Conservation (phyloP, 2,329 filamentous ascomycete species). For the Ascochyta pisi region DNA sequence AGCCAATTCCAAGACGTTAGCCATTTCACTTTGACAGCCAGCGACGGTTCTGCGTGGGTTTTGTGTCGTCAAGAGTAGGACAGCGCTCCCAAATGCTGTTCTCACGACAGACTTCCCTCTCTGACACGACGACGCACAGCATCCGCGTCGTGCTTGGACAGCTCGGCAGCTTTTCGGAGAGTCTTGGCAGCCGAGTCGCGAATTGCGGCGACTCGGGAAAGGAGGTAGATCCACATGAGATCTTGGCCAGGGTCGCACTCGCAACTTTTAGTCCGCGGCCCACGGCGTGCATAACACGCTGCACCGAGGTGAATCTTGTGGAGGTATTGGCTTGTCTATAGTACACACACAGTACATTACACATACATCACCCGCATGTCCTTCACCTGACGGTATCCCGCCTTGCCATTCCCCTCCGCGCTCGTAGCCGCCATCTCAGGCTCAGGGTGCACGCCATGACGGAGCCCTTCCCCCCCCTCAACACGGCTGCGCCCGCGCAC, state of each 20-base stretch:
- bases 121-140: no score
- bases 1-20: no score
- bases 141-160: no score
- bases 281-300: background rate
- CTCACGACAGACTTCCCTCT: no score
- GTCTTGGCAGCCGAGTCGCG: slow-evolving; percentile 23
- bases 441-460: slow-evolving; percentile 23
- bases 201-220: slow-evolving; percentile 18
- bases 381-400: background rate
- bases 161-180: background rate
- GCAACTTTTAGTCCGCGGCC: slow-evolving; percentile 11
- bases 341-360: background rate
- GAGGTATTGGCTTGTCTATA: slow-evolving; percentile 9
- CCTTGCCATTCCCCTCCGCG: background rate
- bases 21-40: no score
- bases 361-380: background rate
- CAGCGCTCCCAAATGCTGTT: no score
- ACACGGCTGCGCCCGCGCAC: slow-evolving; percentile 25
- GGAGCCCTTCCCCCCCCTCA: slow-evolving; percentile 46
- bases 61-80: no score
- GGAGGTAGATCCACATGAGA: background rate
- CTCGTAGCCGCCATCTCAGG: background rate
- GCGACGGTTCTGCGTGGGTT: no score
- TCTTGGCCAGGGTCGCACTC: slow-evolving; percentile 2
- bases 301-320: background rate